These are phyloP conservation scores for Tilletia caries DNA, from an alignment of 1,284 basidiomycete genomes.

Conservation along the genomic window DNA sequence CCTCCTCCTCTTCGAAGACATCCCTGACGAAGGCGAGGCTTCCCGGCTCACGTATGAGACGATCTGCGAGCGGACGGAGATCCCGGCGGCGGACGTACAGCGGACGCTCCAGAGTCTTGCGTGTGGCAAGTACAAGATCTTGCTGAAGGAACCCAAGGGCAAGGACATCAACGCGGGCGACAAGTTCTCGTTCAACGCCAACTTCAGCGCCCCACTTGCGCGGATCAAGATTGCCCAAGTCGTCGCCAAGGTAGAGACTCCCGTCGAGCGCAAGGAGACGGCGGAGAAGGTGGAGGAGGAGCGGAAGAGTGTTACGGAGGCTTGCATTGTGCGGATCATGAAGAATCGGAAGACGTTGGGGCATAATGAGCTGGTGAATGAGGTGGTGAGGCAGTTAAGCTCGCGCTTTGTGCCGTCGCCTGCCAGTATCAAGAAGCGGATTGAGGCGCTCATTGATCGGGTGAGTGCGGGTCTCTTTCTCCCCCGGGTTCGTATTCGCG, in stretches of 20 bases:
- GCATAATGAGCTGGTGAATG: slow-evolving; percentile 85
- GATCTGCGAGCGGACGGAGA: slow-evolving; percentile 50
- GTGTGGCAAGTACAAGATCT: slow-evolving; percentile 90
- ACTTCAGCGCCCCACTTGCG: slow-evolving; percentile 75
- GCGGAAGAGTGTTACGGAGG: slow-evolving; percentile 62
- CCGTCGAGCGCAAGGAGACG: slow-evolving; percentile 85
- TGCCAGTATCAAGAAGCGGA: slow-evolving; percentile 82
- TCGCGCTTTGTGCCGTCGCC: slow-evolving; percentile 82
- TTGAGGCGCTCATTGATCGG: slow-evolving; percentile 85
- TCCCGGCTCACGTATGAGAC: slow-evolving; percentile 27
- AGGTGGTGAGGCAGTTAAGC: slow-evolving; percentile 81
- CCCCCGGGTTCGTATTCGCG: not conserved
- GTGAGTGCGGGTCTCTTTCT: slow-evolving; percentile 16
- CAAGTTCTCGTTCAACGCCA: slow-evolving; percentile 80
- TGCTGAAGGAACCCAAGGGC: slow-evolving; percentile 85
- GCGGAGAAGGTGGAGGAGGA: slow-evolving; percentile 88
- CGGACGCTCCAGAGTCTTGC: slow-evolving; percentile 92
- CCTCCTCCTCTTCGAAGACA: slow-evolving; percentile 78
- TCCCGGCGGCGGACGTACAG: slow-evolving; percentile 75
- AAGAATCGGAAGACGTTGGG: slow-evolving; percentile 86
- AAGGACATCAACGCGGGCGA: slow-evolving; percentile 75
- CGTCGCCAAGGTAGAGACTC: slow-evolving; percentile 77
- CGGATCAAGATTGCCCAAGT: slow-evolving; percentile 93
- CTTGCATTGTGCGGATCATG: slow-evolving; percentile 93
- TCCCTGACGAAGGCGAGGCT: slow-evolving; percentile 15